Evolutionary conservation across 345 rosid genomes (phyloP).

Genomic region (Camelina neglecta): DNA sequence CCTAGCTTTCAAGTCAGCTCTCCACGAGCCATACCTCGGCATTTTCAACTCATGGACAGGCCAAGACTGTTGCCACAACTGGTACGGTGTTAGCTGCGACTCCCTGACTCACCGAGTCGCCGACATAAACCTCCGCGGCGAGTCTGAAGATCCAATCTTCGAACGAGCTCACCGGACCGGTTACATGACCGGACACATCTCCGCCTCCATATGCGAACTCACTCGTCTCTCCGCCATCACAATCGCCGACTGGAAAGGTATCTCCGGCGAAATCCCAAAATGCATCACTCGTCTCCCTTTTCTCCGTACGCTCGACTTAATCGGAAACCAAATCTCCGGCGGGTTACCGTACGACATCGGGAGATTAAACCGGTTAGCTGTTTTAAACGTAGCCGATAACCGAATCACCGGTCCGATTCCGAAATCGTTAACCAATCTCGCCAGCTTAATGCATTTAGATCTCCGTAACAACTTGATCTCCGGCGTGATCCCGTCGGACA

Average conservation of each 20-base stretch:
- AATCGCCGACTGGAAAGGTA: conserved; percentile 93
- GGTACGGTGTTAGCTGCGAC: conserved; percentile 95
- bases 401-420: conserved; percentile 72
- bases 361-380: conserved; percentile 62
- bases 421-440: conserved; percentile 57
- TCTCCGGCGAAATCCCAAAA: conserved; percentile 73
- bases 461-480: conserved; percentile 66
- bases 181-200: conserved; percentile 77
- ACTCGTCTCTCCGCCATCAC: conserved; percentile 67
- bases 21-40: conserved; percentile 70
- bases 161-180: conserved; percentile 66
- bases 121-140: conserved; percentile 89
- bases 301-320: conserved; percentile 70
- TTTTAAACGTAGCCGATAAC: conserved; percentile 82
- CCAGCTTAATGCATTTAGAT: conserved; percentile 85
- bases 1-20: conserved; percentile 64
- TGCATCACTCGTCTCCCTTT: conserved; percentile 68
- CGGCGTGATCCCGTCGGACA: conserved; percentile 60
- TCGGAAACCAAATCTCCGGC: conserved; percentile 78
- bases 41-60: conserved; percentile 88
- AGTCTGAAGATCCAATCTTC: conserved; percentile 85
- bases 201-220: conserved; percentile 66
- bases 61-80: conserved; percentile 78
- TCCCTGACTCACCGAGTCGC: conserved; percentile 65
- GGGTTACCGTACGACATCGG: conserved; percentile 65